A percentile compares a stretch with the other conserved stretches of the same genome.
Conservation (phyloP, 768 basidiomycete genomes). For the Boletus bicolor region DNA sequence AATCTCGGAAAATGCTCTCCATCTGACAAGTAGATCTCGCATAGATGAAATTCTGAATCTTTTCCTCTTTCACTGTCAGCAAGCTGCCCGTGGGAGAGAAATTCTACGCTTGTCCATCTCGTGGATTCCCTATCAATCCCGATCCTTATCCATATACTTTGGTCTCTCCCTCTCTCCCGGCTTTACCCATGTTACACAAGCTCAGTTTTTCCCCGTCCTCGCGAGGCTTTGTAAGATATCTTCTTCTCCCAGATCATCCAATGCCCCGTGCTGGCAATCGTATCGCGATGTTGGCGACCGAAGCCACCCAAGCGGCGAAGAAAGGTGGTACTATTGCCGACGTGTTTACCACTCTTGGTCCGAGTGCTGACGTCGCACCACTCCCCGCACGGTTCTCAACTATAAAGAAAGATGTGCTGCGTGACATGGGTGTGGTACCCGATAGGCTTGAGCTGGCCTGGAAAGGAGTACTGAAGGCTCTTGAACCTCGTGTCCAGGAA, state of each 20-base stretch:
- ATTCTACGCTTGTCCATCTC: not conserved
- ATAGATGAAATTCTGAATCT: not conserved
- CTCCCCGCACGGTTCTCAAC: conserved; percentile 57
- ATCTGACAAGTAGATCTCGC: not conserved
- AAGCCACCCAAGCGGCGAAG: conserved; percentile 13
- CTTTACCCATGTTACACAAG: too few relatives aligned
- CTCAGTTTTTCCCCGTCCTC: too few relatives aligned
- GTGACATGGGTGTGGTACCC: conserved; percentile 27
- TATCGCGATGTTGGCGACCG: conserved; percentile 11
- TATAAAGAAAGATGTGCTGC: conserved; percentile 56
- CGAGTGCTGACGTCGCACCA: conserved; percentile 33
- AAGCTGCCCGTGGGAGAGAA: too few relatives aligned
- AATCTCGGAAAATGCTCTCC: not conserved
- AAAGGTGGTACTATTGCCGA: conserved; percentile 42
- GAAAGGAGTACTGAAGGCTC: conserved; percentile 50
- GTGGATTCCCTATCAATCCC: not conserved
- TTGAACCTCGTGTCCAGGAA: conserved; percentile 45
- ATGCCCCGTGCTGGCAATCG: not conserved
- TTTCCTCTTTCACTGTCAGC: not conserved
- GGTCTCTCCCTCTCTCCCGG: too few relatives aligned
- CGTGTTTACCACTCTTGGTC: conserved; percentile 45
- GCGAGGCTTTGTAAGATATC: too few relatives aligned
- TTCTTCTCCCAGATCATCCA: not conserved
- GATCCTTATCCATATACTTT: not conserved
- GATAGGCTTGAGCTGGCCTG: conserved; percentile 45